phyloP scores from a whole-genome alignment of 1,284 basidiomycete species.

The Laetiporus sulphureus region DNA sequence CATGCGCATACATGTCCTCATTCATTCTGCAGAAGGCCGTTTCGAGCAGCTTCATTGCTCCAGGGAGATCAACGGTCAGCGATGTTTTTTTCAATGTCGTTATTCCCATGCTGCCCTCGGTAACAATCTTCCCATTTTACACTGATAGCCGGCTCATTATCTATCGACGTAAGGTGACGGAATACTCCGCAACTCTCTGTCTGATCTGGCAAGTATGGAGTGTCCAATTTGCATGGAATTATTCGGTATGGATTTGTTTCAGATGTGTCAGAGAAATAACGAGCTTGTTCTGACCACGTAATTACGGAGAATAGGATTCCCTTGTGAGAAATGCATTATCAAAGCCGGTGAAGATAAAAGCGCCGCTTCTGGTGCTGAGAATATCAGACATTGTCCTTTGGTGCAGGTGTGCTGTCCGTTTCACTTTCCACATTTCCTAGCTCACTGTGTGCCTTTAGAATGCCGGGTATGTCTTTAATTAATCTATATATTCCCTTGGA shows the following conservation, averaged over 20 bases:
- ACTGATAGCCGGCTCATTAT: neutral
- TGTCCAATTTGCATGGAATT: constrained; percentile 8
- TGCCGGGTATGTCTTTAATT: constrained; percentile 3
- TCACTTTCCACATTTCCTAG: neutral
- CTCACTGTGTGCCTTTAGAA: too few species aligned
- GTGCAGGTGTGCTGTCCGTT: constrained; percentile 2
- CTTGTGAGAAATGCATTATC: constrained; percentile 7
- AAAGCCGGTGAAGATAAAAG: neutral
- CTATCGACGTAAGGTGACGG: neutral
- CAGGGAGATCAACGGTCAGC: constrained; percentile 5
- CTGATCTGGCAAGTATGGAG: constrained; percentile 1
- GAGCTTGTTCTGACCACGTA: neutral
- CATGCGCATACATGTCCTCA: neutral
- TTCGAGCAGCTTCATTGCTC: constrained; percentile 10
- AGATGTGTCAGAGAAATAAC: neutral
- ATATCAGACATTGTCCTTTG: constrained; percentile 5
- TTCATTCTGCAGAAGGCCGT: constrained; percentile 1
- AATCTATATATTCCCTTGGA: too few species aligned
- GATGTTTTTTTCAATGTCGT: neutral
- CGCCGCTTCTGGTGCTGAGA: neutral
- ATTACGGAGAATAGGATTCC: constrained; percentile 4
- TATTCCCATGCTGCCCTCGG: constrained; percentile 7
- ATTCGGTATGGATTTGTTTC: constrained; percentile 4
- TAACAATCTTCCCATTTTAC: neutral
- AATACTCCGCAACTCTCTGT: too few species aligned